Evolutionary conservation across 106 monocot species (phyloP).

Genomic region (Allium cepa): DNA sequence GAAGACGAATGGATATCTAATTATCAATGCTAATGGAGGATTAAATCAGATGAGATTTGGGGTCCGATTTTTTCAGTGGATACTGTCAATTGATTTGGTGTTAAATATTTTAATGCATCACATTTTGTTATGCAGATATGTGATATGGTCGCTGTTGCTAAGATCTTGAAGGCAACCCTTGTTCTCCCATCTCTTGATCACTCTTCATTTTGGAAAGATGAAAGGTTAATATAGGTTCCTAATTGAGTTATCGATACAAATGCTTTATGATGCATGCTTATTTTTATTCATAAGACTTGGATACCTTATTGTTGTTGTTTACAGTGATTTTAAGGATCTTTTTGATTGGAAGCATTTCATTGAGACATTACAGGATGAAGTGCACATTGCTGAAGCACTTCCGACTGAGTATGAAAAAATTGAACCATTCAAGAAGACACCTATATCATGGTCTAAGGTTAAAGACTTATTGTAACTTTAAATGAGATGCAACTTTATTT

Average conservation of each 20-base stretch:
- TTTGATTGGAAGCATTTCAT: conserved; percentile 97
- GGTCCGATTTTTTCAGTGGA: conserved; percentile 35
- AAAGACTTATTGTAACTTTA: too few species aligned
- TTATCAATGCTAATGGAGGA: conserved; percentile 98
- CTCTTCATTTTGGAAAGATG: conserved; percentile 90
- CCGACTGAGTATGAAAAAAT: conserved; percentile 41
- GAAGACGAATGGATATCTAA: conserved; percentile 80
- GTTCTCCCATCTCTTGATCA: conserved; percentile 98
- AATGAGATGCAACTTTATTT: not conserved
- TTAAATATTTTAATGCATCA: conserved; percentile 21
- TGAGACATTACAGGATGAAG: conserved; percentile 71
- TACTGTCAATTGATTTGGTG: too few species aligned
- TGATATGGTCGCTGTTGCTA: conserved; percentile 99
- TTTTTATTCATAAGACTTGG: not conserved
- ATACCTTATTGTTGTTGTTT: conserved; percentile 1
- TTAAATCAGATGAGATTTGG: conserved; percentile 99
- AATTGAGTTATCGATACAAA: not conserved
- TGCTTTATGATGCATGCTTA: not conserved
- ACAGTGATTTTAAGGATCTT: conserved; percentile 94
- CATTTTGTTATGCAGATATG: conserved; percentile 78
- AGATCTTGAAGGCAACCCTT: conserved; percentile 86
- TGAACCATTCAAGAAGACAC: conserved; percentile 64
- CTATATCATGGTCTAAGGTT: conserved; percentile 98
- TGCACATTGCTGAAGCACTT: conserved; percentile 67
- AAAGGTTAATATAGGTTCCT: conserved; percentile 36